Base-by-base conservation (phyloP, 306 rosid species). In the Vigna unguiculata region DNA sequence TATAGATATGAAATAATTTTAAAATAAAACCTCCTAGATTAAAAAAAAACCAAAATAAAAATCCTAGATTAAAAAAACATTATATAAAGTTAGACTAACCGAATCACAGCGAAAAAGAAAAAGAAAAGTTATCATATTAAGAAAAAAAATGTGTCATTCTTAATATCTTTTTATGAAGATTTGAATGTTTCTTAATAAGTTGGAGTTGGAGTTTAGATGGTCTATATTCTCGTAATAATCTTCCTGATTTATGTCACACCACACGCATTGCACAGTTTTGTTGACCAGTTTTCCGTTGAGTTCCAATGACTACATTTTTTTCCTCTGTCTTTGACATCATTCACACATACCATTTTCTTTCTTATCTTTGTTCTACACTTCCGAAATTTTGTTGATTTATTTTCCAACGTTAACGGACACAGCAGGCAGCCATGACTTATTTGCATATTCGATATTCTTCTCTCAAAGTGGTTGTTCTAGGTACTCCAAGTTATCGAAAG, bases 261-360 rank as follows among this genome's bases (percentile, higher is more conserved):
- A 69, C 83, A 83, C 0, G 86, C 81, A 34, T 83, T 83, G 51
- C 86, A 83, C 1, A 83, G 19, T 16, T 83, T 78, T 8, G 63
- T 36, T 3, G 83, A 24, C 86, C 86, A 1, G 9, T 4, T 45
- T 83, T 78, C 86, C 86, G 78, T 5, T 64, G 77, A n/a, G 80
- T 14, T 48, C 64, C 83, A 78, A 9, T 83, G 80, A 0, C 80
- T 76, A 7, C 74, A 65, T 7, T 2, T 66, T 43, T 11, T 41
- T 6, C 20, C 6, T 13, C 14, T 4, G 0, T 3, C 9, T 13
- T 20, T 20, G 9, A 4, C 30, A 19, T 7, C 25, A 9, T 8
- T 32, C 32, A 3, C 32, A 2, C 3, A 28, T 4, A 28, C 3
- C 3, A 28, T 28, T 2, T 28, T 8, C 1, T 9, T 7, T 8